These are phyloP conservation scores for Microbotryum scabiosae DNA, from an alignment of 1,284 basidiomycete species.

Conservation along the genomic window DNA sequence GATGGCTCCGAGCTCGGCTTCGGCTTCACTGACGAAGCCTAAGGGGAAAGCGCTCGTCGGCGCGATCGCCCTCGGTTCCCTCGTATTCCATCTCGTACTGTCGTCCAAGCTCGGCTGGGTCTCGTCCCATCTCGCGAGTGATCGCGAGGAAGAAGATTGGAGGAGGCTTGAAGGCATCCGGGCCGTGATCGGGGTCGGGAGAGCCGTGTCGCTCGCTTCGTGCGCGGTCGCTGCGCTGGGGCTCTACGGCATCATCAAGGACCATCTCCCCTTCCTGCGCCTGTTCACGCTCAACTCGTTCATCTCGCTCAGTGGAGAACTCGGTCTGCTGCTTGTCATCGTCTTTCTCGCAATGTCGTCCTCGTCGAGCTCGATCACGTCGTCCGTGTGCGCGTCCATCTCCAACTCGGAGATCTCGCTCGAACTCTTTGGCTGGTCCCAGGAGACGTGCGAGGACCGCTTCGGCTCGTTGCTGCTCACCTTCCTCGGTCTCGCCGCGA, in stretches of 20 bases:
- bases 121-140: background rate
- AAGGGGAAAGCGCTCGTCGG: background rate
- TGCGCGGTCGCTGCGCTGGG: slow-evolving; percentile 1
- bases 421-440: slow-evolving; percentile 17
- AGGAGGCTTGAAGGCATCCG: slow-evolving; percentile 7
- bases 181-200: slow-evolving; percentile 8
- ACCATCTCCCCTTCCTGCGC: slow-evolving; percentile 9
- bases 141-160: slow-evolving; percentile 1
- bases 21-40: background rate
- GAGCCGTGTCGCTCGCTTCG: slow-evolving; percentile 12
- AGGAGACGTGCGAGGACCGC: slow-evolving; percentile 22
- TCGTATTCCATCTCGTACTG: slow-evolving; percentile 8
- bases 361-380: slow-evolving; percentile 3
- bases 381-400: slow-evolving; percentile 17
- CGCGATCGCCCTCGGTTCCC: background rate
- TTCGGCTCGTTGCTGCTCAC: slow-evolving; percentile 10
- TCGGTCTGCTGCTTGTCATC: no score
- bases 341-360: background rate
- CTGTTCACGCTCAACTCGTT: slow-evolving; percentile 24
- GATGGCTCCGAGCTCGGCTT: background rate
- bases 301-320: slow-evolving; percentile 15
- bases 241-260: slow-evolving; percentile 1
- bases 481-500: background rate
- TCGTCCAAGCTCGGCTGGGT: background rate
- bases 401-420: slow-evolving; percentile 4